Percentiles rank a stretch among this genome's conserved stretches.
These are phyloP conservation scores for Melastoma malabathricum DNA, from an alignment of 345 rosid species.

Conservation along the genomic window DNA sequence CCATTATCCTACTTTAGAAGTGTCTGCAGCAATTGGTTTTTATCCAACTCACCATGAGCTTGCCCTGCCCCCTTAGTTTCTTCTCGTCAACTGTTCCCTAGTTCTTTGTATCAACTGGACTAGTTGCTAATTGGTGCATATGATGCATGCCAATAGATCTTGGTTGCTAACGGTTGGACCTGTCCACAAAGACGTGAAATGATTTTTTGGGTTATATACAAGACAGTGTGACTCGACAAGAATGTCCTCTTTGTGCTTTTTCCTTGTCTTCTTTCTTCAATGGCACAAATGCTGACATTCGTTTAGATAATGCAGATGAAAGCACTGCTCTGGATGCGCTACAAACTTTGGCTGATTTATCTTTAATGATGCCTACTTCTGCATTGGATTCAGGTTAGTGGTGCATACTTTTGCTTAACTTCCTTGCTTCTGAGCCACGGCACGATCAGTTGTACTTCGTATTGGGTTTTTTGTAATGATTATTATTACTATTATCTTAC, in stretches of 20 bases:
- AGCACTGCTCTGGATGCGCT: conserved; percentile 52
- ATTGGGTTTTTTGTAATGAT: neutral
- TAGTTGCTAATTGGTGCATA: too few relatives aligned
- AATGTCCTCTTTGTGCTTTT: neutral
- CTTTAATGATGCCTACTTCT: conserved; percentile 38
- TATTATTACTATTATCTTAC: neutral
- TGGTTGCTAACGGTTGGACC: too few relatives aligned
- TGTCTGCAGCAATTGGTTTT: too few relatives aligned
- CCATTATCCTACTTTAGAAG: too few relatives aligned
- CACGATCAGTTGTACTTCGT: neutral
- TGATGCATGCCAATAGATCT: too few relatives aligned
- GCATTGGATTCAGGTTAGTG: conserved; percentile 59
- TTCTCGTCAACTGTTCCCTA: too few relatives aligned
- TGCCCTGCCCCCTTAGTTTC: too few relatives aligned
- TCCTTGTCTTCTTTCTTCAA: neutral
- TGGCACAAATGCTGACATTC: neutral
- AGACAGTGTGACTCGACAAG: too few relatives aligned
- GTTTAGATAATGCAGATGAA: conserved; percentile 30
- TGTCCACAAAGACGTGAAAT: too few relatives aligned
- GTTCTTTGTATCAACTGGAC: too few relatives aligned
- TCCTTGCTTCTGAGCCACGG: neutral
- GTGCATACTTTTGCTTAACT: neutral
- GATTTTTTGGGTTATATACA: too few relatives aligned
- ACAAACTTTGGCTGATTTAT: conserved; percentile 69
- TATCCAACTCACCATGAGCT: too few relatives aligned